These are phyloP conservation scores for Silene uniflora DNA, from an alignment of 148 eudicot genomes.

Conservation along the genomic window DNA sequence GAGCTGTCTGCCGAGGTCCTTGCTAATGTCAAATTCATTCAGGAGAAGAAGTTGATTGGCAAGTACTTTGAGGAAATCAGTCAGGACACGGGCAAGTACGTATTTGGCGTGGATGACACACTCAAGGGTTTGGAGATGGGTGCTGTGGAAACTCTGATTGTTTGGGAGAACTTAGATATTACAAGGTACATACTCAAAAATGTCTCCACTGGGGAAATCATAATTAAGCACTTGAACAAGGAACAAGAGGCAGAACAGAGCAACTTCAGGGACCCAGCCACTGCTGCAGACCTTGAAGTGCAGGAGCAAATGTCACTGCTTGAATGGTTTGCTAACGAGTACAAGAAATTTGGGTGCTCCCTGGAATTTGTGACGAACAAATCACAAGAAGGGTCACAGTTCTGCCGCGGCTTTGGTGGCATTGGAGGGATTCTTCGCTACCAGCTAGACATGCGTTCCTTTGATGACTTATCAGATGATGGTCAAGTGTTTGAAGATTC, in stretches of 20 bases:
- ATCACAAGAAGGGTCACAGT: constrained; percentile 34
- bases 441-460: constrained; percentile 32
- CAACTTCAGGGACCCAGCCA: constrained; percentile 27
- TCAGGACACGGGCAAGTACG: constrained; percentile 34
- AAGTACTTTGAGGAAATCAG: constrained; percentile 35
- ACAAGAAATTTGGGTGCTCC: constrained; percentile 34
- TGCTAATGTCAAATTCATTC: constrained; percentile 35
- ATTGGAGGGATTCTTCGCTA: constrained; percentile 35
- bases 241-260: constrained; percentile 32
- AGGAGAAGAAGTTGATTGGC: constrained; percentile 32
- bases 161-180: constrained; percentile 31
- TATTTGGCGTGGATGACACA: constrained; percentile 32
- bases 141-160: constrained; percentile 34
- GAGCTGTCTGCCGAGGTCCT: constrained; percentile 33
- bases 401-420: constrained; percentile 34
- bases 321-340: constrained; percentile 37
- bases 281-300: constrained; percentile 26
- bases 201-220: constrained; percentile 23
- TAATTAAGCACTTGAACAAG: constrained; percentile 27
- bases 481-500: constrained; percentile 31
- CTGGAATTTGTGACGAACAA: constrained; percentile 33
- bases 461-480: constrained; percentile 34
- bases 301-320: constrained; percentile 26
- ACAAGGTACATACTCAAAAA: constrained; percentile 25
- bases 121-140: constrained; percentile 36